Base-by-base conservation (phyloP, 2,329 filamentous ascomycete genomes). In the Sporothrix brasiliensis region DNA sequence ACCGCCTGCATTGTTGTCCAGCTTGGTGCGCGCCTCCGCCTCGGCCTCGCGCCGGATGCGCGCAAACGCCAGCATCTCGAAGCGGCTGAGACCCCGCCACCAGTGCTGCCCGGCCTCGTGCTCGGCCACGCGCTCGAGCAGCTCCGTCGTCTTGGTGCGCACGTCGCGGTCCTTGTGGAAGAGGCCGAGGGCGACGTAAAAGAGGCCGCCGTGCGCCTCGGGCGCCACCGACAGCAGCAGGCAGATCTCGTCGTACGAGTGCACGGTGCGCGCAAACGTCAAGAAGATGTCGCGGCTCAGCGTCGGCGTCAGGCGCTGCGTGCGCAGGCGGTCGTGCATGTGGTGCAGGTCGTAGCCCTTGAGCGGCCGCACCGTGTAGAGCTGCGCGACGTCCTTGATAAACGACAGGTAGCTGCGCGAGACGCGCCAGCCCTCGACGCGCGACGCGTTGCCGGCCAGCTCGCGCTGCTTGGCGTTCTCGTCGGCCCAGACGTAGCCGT, bases 351-450 rank as follows among this genome's bases (percentile, higher is more conserved):
- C 95, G 21, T 96, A 84, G n/a, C 89, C 87, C 74, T 93, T 91
- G 54, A 94, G 85, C 0, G 92, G 91, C 53, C 88, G 83, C 71
- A 88, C 80, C 2, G 84, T 86, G 78, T 90, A 90, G 16, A 89
- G 78, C 74, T 88, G 87, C 49, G 88, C 88, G 70, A 90, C 82
- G 78, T 91, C 89, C 88, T 97, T 92, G 73, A 98, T 94, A 78
- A 93, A 98, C 74, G 92, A 93, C 81, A 96, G 97, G 78, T 99
- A 99, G 77, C 92, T 97, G 72, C 95, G 87, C 0, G 95, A 98
- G 74, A 93, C 96, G 75, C 95, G 89, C 95, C 95, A 99, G 70
- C 94, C 95, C 81, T 99, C 95, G 73, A 99, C 96, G 70, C 95
- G 87, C 70, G 92, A 93, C 61, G 95, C 93, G 72, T 97, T 97